These are phyloP conservation scores for Baorangia bicolor DNA, from an alignment of 768 basidiomycete species.

Conservation along the genomic window DNA sequence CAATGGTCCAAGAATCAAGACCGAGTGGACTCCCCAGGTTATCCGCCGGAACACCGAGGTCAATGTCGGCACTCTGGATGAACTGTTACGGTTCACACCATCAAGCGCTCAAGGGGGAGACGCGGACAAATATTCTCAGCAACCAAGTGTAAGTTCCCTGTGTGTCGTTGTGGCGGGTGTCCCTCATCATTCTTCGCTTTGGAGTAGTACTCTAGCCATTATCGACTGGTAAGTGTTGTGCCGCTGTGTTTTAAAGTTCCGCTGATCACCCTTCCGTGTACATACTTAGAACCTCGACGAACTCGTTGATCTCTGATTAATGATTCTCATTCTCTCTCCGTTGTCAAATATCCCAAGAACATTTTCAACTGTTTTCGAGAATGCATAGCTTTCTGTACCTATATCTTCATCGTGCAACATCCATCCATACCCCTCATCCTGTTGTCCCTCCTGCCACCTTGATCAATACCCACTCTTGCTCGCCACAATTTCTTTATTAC, in stretches of 20 bases:
- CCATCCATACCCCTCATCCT: not conserved
- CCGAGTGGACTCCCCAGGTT: slow-evolving; percentile 1
- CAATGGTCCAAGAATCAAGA: not conserved
- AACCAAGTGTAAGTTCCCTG: slow-evolving; percentile 14
- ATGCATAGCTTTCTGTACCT: not conserved
- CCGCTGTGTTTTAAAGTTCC: not conserved
- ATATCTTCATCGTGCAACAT: not conserved
- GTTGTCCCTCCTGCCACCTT: not conserved
- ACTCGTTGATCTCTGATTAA: slow-evolving; percentile 21
- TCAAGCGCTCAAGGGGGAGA: not conserved
- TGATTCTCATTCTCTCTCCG: not conserved
- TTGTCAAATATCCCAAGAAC: no score
- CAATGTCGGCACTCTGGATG: slow-evolving; percentile 2
- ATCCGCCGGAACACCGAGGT: slow-evolving; percentile 16
- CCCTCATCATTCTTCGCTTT: not conserved
- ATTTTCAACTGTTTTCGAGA: not conserved
- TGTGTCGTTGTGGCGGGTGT: not conserved
- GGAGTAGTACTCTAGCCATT: slow-evolving; percentile 25
- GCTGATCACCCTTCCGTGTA: not conserved
- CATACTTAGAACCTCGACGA: slow-evolving; percentile 24
- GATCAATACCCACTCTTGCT: not conserved
- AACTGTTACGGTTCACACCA: not conserved
- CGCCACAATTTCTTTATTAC: not conserved
- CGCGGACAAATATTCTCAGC: slow-evolving; percentile 14
- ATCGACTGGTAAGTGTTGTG: slow-evolving; percentile 17